A percentile compares a stretch with the other conserved stretches of the same genome.
Evolutionary conservation across 1,139 yeast genomes (phyloP).

Genomic region (Trichomonascaceae sp.): DNA sequence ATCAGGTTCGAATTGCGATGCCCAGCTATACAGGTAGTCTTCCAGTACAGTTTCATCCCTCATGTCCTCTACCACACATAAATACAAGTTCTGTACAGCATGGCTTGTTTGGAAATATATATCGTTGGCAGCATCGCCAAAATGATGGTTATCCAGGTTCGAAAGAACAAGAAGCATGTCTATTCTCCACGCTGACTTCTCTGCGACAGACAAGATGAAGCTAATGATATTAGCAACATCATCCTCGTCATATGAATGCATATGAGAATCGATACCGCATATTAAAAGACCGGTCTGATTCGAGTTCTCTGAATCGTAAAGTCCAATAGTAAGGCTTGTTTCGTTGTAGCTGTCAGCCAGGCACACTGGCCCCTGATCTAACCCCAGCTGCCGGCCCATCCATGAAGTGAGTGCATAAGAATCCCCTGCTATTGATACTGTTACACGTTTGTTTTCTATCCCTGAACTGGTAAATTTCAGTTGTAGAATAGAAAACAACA

Average conservation of each 20-base stretch:
- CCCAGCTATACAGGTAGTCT: constrained; percentile 1
- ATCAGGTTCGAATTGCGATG: background rate
- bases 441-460: background rate
- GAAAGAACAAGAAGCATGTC: background rate
- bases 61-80: background rate
- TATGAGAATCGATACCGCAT: background rate
- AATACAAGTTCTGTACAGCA: background rate
- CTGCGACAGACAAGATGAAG: background rate
- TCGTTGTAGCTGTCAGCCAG: background rate
- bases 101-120: background rate
- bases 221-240: background rate
- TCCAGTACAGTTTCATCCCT: background rate
- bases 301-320: background rate
- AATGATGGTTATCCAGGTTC: background rate
- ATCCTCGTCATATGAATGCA: background rate
- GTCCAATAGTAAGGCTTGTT: background rate
- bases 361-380: background rate
- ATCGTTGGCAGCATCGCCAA: background rate
- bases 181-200: background rate
- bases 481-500: background rate
- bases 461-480: background rate
- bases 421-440: background rate
- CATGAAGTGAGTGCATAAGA: background rate
- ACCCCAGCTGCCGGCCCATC: background rate
- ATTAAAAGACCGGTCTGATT: background rate